These are phyloP conservation scores for Euphorbia neoarborescens DNA, from an alignment of 441 rosid species.

Conservation along the genomic window DNA sequence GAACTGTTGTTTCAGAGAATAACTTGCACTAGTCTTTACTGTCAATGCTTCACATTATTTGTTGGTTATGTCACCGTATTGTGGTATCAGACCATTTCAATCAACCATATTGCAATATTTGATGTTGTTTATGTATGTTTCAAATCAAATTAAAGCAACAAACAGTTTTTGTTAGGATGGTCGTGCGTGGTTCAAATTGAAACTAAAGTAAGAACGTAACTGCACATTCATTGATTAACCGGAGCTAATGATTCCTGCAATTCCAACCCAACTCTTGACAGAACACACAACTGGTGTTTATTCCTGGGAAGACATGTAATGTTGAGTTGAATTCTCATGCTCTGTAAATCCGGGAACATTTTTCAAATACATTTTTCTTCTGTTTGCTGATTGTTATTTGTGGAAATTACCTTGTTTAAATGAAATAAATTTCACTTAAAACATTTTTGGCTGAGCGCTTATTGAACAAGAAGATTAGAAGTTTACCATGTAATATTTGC, in stretches of 20 bases:
- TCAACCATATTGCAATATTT: not conserved
- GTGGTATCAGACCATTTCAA: not conserved
- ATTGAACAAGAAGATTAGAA: not conserved
- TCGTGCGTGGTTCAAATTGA: not conserved
- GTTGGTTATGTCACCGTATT: conserved; percentile 1
- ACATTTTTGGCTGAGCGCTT: not conserved
- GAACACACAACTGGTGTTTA: not conserved
- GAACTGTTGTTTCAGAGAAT: not conserved
- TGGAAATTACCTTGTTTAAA: not conserved
- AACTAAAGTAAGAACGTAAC: not conserved
- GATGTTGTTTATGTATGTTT: not conserved
- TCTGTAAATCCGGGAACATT: not conserved
- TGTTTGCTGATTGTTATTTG: not conserved
- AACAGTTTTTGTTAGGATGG: too few species aligned
- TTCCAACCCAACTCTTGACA: not conserved
- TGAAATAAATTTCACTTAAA: not conserved
- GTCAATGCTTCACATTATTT: not conserved
- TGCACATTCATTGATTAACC: not conserved
- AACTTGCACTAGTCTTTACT: not conserved
- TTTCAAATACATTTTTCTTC: not conserved
- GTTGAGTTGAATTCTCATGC: not conserved
- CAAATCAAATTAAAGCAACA: not conserved
- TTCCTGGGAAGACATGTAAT: not conserved
- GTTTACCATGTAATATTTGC: not conserved
- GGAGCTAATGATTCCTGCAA: not conserved